Evolutionary conservation across 2,329 filamentous ascomycete species (phyloP).

Genomic region (Chalara sp.): DNA sequence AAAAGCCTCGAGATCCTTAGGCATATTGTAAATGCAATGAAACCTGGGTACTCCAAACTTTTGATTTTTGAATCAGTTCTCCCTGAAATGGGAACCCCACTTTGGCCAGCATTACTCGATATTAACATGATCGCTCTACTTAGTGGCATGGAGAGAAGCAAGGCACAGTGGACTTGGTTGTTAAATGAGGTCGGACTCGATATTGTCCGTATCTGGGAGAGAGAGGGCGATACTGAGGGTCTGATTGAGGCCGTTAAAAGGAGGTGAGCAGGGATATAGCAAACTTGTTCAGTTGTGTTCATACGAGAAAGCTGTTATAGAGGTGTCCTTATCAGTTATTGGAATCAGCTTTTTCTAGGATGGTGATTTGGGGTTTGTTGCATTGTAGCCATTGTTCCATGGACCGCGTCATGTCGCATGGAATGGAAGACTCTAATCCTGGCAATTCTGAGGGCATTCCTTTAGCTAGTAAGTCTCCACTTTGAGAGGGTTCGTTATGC

Average conservation of each 20-base stretch:
- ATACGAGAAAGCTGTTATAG: too few species aligned
- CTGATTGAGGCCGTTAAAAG: constrained; percentile 9
- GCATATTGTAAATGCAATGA: constrained; percentile 19
- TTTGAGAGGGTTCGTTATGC: background rate
- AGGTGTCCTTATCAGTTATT: too few species aligned
- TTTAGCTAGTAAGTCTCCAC: background rate
- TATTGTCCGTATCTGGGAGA: constrained; percentile 13
- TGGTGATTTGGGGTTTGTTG: too few species aligned
- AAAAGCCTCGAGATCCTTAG: constrained; percentile 23
- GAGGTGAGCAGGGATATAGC: background rate
- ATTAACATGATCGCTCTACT: constrained; percentile 31
- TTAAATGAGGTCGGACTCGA: constrained; percentile 10
- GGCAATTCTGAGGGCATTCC: too few species aligned
- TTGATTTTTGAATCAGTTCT: constrained; percentile 14
- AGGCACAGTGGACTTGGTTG: constrained; percentile 27
- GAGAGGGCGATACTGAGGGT: constrained; percentile 1
- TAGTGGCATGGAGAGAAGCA: constrained; percentile 29
- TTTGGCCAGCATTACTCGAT: constrained; percentile 26
- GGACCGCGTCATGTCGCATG: too few species aligned
- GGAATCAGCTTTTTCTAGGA: too few species aligned
- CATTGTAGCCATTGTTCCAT: too few species aligned
- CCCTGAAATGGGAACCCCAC: constrained; percentile 5
- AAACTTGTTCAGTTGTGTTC: too few species aligned
- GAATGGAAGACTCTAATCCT: too few species aligned
- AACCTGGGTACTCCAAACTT: constrained; percentile 18